phyloP scores from a whole-genome alignment of 1,284 basidiomycete species.

The Entoloma clypeatum region DNA sequence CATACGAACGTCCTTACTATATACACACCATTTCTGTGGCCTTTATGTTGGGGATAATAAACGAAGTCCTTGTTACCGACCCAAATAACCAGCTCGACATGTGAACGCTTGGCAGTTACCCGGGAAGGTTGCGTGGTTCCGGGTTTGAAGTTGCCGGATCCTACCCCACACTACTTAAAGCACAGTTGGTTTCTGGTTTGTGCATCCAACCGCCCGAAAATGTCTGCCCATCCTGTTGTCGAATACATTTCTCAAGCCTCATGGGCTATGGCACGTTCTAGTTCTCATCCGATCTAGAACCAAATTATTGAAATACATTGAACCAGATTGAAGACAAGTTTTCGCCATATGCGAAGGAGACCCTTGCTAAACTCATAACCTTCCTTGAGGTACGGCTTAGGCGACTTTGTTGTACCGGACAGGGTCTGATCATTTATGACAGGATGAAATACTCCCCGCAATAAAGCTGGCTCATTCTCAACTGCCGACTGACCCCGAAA shows the following conservation, averaged over 20 bases:
- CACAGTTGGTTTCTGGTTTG: too few relatives aligned
- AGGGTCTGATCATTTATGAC: background rate
- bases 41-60: too few relatives aligned
- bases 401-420: background rate
- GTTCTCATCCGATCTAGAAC: constrained; percentile 1
- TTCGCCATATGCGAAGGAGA: constrained; percentile 84
- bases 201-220: constrained; percentile 25
- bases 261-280: constrained; percentile 71
- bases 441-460: constrained; percentile 89
- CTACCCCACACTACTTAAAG: constrained; percentile 10
- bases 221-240: constrained; percentile 63
- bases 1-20: too few relatives aligned
- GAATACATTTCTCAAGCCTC: constrained; percentile 75
- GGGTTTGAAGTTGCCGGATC: constrained; percentile 22
- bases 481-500: constrained; percentile 70
- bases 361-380: constrained; percentile 75
- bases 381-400: constrained; percentile 75
- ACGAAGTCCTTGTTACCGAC: too few relatives aligned
- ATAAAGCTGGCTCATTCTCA: constrained; percentile 78
- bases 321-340: constrained; percentile 90
- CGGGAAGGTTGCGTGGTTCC: constrained; percentile 8
- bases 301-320: constrained; percentile 8
- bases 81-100: background rate
- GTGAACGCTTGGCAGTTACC: background rate
- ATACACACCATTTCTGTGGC: too few relatives aligned